Evolutionary conservation across 2,329 filamentous ascomycete species (phyloP).

Genomic region (Colletotrichum eremochloae): DNA sequence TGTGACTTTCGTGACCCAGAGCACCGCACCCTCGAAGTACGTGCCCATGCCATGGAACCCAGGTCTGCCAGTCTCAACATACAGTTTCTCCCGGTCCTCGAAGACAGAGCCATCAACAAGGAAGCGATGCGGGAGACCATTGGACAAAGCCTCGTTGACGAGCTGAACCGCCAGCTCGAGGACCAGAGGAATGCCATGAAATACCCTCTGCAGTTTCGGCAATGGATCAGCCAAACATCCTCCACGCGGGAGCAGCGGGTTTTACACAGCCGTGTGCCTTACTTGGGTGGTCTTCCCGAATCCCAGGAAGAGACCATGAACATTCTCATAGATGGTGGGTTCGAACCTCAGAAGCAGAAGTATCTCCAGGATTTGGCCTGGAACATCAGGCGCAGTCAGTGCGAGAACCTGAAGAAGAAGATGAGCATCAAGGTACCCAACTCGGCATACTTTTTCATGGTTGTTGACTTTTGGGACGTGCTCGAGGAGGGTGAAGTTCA

Average conservation of each 20-base stretch:
- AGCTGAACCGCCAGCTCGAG: conserved; percentile 66
- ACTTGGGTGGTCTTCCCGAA: conserved; percentile 64
- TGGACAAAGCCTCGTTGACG: conserved; percentile 60
- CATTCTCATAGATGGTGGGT: conserved; percentile 71
- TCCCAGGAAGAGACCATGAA: conserved; percentile 64
- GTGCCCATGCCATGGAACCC: conserved; percentile 60
- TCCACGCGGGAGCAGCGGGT: conserved; percentile 54
- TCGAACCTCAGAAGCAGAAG: conserved; percentile 62
- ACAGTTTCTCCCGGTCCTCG: conserved; percentile 77
- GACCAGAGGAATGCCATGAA: conserved; percentile 65
- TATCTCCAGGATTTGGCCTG: conserved; percentile 64
- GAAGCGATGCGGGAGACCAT: conserved; percentile 62
- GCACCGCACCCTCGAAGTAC: conserved; percentile 76
- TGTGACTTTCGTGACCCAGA: conserved; percentile 61
- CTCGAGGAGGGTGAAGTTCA: conserved; percentile 77
- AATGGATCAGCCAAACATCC: conserved; percentile 65
- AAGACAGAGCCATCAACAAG: conserved; percentile 67
- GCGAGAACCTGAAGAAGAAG: conserved; percentile 65
- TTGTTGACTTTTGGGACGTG: conserved; percentile 74
- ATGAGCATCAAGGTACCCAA: conserved; percentile 72
- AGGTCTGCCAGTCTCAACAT: conserved; percentile 71
- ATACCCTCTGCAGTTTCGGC: conserved; percentile 62
- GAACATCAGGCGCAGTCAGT: conserved; percentile 64
- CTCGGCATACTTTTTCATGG: conserved; percentile 75
- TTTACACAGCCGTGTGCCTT: conserved; percentile 56